phyloP scores from a whole-genome alignment of 2,329 filamentous ascomycete species.

The Penicillium sp. region DNA sequence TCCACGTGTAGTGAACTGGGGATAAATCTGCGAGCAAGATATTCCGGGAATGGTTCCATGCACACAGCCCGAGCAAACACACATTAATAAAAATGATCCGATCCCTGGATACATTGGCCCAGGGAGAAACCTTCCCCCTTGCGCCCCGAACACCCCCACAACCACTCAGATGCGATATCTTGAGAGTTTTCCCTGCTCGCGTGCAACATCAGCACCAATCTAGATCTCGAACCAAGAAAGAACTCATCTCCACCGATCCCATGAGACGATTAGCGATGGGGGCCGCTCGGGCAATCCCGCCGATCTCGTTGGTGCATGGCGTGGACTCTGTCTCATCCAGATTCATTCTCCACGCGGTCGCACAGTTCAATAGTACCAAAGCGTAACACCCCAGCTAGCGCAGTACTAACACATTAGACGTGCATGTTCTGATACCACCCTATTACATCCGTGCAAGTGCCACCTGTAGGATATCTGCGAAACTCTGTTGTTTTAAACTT shows the following conservation, averaged over 20 bases:
- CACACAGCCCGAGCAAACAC: background rate
- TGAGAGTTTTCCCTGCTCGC: background rate
- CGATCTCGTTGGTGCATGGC: background rate
- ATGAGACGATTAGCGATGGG: background rate
- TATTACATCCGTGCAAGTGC: background rate
- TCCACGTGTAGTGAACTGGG: slow-evolving; percentile 5
- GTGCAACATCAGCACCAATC: background rate
- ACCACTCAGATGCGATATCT: no score
- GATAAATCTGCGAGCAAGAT: background rate
- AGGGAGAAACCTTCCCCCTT: slow-evolving; percentile 1
- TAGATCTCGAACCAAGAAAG: background rate
- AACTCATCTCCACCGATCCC: background rate
- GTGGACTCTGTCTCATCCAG: background rate
- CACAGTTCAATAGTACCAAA: background rate
- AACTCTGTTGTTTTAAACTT: slow-evolving; percentile 3
- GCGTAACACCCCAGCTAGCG: background rate
- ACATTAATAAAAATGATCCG: background rate
- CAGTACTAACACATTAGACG: background rate
- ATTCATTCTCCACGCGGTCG: background rate
- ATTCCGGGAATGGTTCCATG: background rate
- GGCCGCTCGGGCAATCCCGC: background rate
- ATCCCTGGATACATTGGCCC: background rate
- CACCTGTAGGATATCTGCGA: background rate
- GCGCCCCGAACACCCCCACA: background rate
- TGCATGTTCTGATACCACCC: background rate